Conservation (phyloP, 2,329 filamentous ascomycete species). For the Hansfordia pulvinata region DNA sequence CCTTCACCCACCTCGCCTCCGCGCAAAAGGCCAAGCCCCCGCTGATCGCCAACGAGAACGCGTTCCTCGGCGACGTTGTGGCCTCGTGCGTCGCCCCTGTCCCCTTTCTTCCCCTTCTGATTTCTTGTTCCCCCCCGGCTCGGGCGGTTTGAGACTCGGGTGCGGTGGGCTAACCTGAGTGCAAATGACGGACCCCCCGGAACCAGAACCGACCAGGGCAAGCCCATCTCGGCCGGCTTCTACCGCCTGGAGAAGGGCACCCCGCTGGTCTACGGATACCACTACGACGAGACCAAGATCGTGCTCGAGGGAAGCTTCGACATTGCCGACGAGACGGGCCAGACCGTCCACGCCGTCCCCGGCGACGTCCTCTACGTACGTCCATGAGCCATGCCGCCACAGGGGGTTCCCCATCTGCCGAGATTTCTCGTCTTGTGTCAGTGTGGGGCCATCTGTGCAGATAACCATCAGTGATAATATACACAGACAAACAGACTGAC, state of each 20-base stretch:
- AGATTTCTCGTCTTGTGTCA: too few relatives aligned
- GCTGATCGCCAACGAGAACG: constrained; percentile 54
- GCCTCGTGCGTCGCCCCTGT: constrained; percentile 25
- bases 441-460: too few relatives aligned
- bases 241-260: constrained; percentile 56
- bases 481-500: too few relatives aligned
- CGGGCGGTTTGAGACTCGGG: too few relatives aligned
- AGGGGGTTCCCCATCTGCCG: too few relatives aligned
- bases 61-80: constrained; percentile 49
- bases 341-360: constrained; percentile 40
- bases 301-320: constrained; percentile 55
- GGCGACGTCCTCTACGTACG: constrained; percentile 59
- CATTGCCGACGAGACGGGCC: constrained; percentile 48
- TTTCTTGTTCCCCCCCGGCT: background rate
- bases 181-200: too few relatives aligned
- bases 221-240: constrained; percentile 49
- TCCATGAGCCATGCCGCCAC: too few relatives aligned
- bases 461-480: too few relatives aligned
- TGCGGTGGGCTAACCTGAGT: too few relatives aligned
- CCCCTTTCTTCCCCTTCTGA: background rate
- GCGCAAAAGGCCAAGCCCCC: constrained; percentile 51
- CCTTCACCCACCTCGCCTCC: constrained; percentile 35
- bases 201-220: constrained; percentile 36
- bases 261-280: constrained; percentile 54
- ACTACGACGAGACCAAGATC: constrained; percentile 63